Evolutionary conservation across 2,329 filamentous ascomycete species (phyloP).

Genomic region (Hypomyces rosellus): DNA sequence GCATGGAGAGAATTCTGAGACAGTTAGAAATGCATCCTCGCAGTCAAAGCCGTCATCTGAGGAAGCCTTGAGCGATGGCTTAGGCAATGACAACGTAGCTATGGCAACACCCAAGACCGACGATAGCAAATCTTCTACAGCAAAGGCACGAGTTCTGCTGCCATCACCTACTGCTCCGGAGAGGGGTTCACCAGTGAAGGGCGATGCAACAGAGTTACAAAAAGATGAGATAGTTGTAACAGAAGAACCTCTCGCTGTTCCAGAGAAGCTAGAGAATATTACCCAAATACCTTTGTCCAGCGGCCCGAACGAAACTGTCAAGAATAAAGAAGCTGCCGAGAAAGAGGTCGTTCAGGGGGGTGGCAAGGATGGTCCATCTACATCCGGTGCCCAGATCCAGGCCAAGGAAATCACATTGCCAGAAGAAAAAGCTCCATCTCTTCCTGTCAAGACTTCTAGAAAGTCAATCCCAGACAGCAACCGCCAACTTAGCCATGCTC

Average conservation of each 20-base stretch:
- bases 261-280: not conserved
- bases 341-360: not conserved
- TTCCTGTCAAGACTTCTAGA: not conserved
- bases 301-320: too few species aligned
- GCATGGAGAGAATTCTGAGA: not conserved
- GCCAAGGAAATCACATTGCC: not conserved
- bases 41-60: slow-evolving; percentile 27
- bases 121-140: slow-evolving; percentile 2
- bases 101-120: slow-evolving; percentile 9
- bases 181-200: not conserved
- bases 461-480: not conserved
- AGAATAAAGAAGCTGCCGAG: not conserved
- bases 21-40: slow-evolving; percentile 4
- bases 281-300: not conserved
- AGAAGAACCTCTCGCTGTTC: not conserved
- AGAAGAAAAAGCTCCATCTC: not conserved
- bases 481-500: not conserved
- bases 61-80: slow-evolving; percentile 16
- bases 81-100: not conserved
- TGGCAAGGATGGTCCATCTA: not conserved
- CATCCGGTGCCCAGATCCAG: too few species aligned
- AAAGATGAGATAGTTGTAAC: not conserved
- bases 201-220: not conserved
- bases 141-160: slow-evolving; percentile 16
- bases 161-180: slow-evolving; percentile 6